phyloP scores from a whole-genome alignment of 306 rosid species.

The Ceratonia siliqua region DNA sequence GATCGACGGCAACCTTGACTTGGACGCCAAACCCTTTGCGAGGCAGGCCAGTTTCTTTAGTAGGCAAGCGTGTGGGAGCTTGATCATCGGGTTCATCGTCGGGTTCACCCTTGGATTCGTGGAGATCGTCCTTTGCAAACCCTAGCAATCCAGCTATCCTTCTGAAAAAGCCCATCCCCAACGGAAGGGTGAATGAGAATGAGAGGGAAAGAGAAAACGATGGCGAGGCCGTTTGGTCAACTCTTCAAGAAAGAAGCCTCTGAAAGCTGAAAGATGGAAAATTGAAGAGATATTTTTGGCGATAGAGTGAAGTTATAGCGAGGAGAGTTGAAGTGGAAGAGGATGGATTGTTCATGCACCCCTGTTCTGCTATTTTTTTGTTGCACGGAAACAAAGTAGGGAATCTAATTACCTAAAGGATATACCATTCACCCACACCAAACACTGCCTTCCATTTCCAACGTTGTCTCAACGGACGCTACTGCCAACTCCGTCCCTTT shows the following conservation, averaged over 20 bases:
- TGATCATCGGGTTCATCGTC: slow-evolving; percentile 41
- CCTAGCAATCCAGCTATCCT: slow-evolving; percentile 61
- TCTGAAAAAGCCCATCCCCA: slow-evolving; percentile 57
- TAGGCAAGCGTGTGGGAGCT: slow-evolving; percentile 37
- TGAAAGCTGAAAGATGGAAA: background rate
- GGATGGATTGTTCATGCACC: background rate
- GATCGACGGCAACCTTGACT: slow-evolving; percentile 64
- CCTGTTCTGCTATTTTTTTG: background rate
- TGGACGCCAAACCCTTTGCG: slow-evolving; percentile 76
- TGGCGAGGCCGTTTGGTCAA: slow-evolving; percentile 1
- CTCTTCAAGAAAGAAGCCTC: background rate
- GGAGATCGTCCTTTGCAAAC: slow-evolving; percentile 57
- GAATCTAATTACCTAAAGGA: no score
- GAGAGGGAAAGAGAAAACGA: slow-evolving; percentile 15
- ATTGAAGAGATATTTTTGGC: background rate
- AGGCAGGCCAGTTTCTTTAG: slow-evolving; percentile 58
- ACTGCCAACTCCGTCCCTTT: no score
- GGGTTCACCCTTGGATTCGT: slow-evolving; percentile 50
- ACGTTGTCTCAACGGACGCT: no score
- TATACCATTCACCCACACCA: background rate
- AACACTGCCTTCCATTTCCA: background rate
- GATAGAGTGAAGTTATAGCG: background rate
- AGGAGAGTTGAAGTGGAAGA: background rate
- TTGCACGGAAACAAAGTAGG: background rate
- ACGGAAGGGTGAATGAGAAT: slow-evolving; percentile 1